Conservation (phyloP, 176 grass and related monocot genomes). For the Aegilops sharonensis region DNA sequence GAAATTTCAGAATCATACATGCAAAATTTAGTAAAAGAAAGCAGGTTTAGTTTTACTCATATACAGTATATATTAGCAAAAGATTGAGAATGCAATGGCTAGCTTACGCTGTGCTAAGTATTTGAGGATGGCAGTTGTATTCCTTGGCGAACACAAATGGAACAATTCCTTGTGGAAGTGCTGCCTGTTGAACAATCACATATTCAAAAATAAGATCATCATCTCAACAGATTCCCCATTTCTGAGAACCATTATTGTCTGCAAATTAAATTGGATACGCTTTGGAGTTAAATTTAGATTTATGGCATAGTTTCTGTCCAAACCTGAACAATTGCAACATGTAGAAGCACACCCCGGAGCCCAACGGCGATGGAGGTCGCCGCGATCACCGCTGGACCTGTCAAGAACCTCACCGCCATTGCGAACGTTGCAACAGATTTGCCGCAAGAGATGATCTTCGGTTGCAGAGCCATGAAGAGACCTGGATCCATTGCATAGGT, state of each 20-base stretch:
- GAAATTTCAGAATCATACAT: constrained; percentile 5
- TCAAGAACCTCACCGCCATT: constrained; percentile 92
- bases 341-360: constrained; percentile 76
- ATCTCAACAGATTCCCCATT: neutral
- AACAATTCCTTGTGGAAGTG: constrained; percentile 97
- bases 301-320: neutral
- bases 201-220: neutral
- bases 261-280: neutral
- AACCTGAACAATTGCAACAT: constrained; percentile 95
- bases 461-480: constrained; percentile 96
- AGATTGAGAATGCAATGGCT: constrained; percentile 10
- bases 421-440: constrained; percentile 83
- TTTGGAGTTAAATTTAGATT: neutral
- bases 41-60: neutral
- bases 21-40: neutral
- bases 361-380: constrained; percentile 77
- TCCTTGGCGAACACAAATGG: constrained; percentile 98
- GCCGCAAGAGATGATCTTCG: constrained; percentile 88
- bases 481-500: constrained; percentile 34
- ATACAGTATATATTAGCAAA: neutral
- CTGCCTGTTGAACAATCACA: constrained; percentile 57
- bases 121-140: constrained; percentile 96
- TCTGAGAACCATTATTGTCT: neutral
- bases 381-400: constrained; percentile 74
- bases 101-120: constrained; percentile 96